These are phyloP conservation scores for Ogataea degrootiae DNA, from an alignment of 805 yeast genomes.

Conservation along the genomic window DNA sequence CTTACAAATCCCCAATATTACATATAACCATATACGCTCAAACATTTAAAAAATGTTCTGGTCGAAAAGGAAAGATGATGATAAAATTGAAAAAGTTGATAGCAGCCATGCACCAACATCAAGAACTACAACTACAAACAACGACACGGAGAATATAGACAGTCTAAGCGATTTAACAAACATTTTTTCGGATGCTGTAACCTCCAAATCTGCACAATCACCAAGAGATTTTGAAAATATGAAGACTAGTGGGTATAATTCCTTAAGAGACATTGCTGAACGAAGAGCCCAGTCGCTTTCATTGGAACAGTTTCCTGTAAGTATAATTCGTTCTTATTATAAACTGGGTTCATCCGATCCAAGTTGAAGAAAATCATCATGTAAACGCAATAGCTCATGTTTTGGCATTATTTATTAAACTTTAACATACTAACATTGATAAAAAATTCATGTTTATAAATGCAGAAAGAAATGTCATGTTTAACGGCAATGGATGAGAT, in stretches of 20 bases:
- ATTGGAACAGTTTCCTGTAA: conserved; percentile 28
- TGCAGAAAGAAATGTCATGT: conserved; percentile 49
- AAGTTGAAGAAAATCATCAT: too few relatives aligned
- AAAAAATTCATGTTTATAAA: conserved; percentile 3
- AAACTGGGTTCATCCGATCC: background rate
- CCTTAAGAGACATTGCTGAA: conserved; percentile 27
- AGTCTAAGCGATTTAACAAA: conserved; percentile 12
- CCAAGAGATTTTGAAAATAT: background rate
- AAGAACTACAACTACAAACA: background rate
- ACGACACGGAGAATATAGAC: conserved; percentile 1
- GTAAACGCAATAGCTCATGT: too few relatives aligned
- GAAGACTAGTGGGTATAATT: background rate
- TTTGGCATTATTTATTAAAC: background rate
- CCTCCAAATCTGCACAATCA: conserved; percentile 21
- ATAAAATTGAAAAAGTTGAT: background rate
- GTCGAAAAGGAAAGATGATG: background rate
- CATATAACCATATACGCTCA: too few relatives aligned
- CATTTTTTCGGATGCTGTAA: conserved; percentile 16
- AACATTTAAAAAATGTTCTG: background rate
- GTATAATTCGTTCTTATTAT: conserved; percentile 6
- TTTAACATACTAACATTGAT: background rate
- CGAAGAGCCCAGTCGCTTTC: conserved; percentile 24
- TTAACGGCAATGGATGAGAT: conserved; percentile 84
- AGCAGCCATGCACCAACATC: background rate
- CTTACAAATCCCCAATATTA: too few relatives aligned